Conservation (phyloP, 169 alveolate species). For the Eimeria necatrix region DNA sequence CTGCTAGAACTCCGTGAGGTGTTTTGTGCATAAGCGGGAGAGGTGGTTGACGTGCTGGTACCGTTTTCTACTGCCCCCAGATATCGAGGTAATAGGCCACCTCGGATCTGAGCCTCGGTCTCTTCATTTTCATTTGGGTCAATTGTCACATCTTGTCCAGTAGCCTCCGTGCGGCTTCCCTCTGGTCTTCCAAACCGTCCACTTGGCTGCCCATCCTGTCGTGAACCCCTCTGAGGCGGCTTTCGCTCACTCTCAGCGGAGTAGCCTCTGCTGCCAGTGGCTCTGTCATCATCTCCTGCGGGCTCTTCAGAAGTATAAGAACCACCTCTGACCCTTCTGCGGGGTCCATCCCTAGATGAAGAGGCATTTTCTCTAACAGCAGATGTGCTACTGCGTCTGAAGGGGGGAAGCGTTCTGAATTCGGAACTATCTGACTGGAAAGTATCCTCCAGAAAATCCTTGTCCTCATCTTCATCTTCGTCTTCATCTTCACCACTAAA, state of each 20-base stretch:
- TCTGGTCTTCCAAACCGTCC: not conserved
- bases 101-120: not conserved
- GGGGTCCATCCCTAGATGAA: not conserved
- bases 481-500: not conserved
- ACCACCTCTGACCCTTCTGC: slow-evolving; percentile 2
- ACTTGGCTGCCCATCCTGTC: not conserved
- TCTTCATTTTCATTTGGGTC: not conserved
- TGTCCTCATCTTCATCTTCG: not conserved
- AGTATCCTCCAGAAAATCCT: not conserved
- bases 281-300: not conserved
- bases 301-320: not conserved
- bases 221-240: not conserved
- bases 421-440: not conserved
- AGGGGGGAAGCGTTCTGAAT: slow-evolving; percentile 20
- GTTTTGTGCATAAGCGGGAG: not conserved
- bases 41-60: not conserved
- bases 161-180: not conserved
- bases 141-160: not conserved
- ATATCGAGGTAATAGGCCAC: slow-evolving; percentile 14
- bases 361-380: not conserved
- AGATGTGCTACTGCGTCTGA: not conserved
- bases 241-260: not conserved
- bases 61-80: not conserved
- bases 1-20: not conserved
- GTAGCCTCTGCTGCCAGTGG: not conserved